Conservation (phyloP, 306 rosid species). For the Abrus precatorius region DNA sequence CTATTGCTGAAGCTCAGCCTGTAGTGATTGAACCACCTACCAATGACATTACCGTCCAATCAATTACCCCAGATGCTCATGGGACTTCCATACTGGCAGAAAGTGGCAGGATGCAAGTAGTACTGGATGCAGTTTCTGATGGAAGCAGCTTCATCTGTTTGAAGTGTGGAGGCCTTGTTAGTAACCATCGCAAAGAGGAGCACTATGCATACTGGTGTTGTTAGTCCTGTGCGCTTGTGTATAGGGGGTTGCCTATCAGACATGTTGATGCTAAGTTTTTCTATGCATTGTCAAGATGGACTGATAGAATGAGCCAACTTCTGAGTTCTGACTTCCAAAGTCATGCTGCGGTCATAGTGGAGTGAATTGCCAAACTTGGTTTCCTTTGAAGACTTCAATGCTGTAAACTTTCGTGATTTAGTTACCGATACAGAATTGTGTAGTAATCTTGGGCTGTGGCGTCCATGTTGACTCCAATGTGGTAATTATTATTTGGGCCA, state of each 20-base stretch:
- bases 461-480: conserved; percentile 44
- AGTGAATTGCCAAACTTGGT: conserved; percentile 39
- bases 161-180: conserved; percentile 96
- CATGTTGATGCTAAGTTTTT: conserved; percentile 44
- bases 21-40: conserved; percentile 51
- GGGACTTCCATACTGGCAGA: conserved; percentile 84
- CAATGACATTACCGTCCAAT: conserved; percentile 30
- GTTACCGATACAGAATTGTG: conserved; percentile 37
- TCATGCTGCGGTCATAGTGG: conserved; percentile 36
- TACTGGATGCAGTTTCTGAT: conserved; percentile 91
- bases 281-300: conserved; percentile 43
- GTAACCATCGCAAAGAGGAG: conserved; percentile 87
- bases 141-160: conserved; percentile 97
- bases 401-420: conserved; percentile 45
- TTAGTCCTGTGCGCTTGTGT: conserved; percentile 48
- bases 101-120: conserved; percentile 89
- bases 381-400: conserved; percentile 37
- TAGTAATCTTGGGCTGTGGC: conserved; percentile 29
- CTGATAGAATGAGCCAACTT: conserved; percentile 10
- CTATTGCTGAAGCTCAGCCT: conserved; percentile 90
- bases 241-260: conserved; percentile 21
- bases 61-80: conserved; percentile 54
- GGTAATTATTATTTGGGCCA: conserved; percentile 22
- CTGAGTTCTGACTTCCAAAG: conserved; percentile 30
- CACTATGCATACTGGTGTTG: conserved; percentile 93